Percentiles rank a stretch among this genome's conserved stretches.
Conservation (phyloP, 1,284 basidiomycete species). For the Malassezia dermatis region DNA sequence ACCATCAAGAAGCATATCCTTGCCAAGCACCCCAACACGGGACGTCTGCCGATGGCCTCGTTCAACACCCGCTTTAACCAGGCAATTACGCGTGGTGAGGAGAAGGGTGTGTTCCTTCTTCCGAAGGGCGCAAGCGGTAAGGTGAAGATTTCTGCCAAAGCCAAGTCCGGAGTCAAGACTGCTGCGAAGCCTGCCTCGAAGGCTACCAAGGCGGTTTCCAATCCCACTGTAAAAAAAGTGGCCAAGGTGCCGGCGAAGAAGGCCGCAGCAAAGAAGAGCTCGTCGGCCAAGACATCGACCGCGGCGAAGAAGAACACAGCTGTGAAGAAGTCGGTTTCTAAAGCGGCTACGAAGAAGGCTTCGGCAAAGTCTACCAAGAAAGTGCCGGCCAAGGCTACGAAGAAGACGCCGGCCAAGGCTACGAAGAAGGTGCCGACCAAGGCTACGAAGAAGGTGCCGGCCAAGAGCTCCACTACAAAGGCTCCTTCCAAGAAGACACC, state of each 20-base stretch:
- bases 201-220: conserved; percentile 25
- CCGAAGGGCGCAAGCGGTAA: conserved; percentile 73
- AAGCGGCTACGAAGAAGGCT: conserved; percentile 28
- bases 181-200: conserved; percentile 9
- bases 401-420: conserved; percentile 36
- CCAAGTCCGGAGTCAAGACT: conserved; percentile 51
- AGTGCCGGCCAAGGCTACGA: conserved; percentile 25
- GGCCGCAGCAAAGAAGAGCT: not conserved
- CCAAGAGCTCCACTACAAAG: not conserved
- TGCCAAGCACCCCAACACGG: conserved; percentile 28
- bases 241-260: not conserved
- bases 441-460: conserved; percentile 26
- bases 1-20: conserved; percentile 74
- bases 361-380: conserved; percentile 40
- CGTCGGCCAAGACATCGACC: conserved; percentile 3
- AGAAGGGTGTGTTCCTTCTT: conserved; percentile 67
- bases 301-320: not conserved
- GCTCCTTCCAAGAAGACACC: conserved; percentile 19
- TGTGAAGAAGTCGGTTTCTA: conserved; percentile 32
- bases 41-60: conserved; percentile 51
- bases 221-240: conserved; percentile 30
- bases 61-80: conserved; percentile 70
- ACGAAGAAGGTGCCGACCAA: conserved; percentile 25
- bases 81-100: conserved; percentile 67
- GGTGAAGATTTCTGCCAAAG: conserved; percentile 63